These are phyloP conservation scores for Paecilomyces sp. DNA, from an alignment of 2,329 filamentous ascomycete species.

Conservation along the genomic window DNA sequence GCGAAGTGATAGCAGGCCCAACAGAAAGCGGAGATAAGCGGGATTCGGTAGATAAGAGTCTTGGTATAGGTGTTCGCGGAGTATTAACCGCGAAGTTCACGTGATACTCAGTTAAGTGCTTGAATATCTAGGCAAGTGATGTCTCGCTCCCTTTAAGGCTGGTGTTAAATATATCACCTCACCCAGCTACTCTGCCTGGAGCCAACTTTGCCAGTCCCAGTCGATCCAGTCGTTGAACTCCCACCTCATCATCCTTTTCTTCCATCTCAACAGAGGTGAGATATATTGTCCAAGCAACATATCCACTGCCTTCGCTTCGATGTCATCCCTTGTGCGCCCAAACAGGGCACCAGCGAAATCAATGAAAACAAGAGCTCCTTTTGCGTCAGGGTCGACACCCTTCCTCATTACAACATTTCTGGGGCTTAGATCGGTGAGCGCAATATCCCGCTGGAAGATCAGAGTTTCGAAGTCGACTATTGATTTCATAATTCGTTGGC, in stretches of 20 bases:
- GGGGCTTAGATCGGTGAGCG: not conserved
- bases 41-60: no score
- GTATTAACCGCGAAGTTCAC: no score
- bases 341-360: not conserved
- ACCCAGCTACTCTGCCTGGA: no score
- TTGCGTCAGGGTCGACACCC: not conserved
- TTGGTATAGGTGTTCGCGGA: no score
- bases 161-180: no score
- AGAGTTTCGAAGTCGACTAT: not conserved
- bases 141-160: no score
- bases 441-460: not conserved
- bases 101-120: no score
- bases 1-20: no score
- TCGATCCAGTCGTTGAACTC: not conserved
- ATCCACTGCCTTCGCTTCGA: not conserved
- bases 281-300: not conserved
- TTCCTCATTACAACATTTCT: not conserved
- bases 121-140: no score
- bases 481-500: not conserved
- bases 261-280: not conserved
- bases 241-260: not conserved
- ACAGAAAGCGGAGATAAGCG: no score
- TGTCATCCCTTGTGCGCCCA: not conserved
- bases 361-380: not conserved
- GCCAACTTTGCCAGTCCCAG: not conserved